A percentile compares a stretch with the other conserved stretches of the same genome.
phyloP scores from a whole-genome alignment of 805 yeast species.

The Hanseniaspora pseudoguilliermondii region DNA sequence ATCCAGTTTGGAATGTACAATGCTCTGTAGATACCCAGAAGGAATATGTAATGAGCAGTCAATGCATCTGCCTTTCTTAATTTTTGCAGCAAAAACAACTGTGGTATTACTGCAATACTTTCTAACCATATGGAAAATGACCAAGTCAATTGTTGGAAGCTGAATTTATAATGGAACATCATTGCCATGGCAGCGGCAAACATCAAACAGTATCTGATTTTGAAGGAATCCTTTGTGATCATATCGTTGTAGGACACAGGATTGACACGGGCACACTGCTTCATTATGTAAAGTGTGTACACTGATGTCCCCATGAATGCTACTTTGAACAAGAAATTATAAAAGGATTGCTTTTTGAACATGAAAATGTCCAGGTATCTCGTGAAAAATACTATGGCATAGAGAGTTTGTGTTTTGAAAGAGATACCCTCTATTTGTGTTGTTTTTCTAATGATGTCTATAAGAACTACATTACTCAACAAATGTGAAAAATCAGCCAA shows the following conservation, averaged over 20 bases:
- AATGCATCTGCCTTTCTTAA: conserved; percentile 79
- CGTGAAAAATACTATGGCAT: conserved; percentile 56
- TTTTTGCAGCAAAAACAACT: conserved; percentile 75
- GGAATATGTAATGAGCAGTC: conserved; percentile 87
- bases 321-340: conserved; percentile 71
- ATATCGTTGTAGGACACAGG: conserved; percentile 39
- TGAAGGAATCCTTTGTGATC: conserved; percentile 62
- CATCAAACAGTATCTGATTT: conserved; percentile 53
- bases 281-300: conserved; percentile 64
- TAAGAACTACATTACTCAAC: conserved; percentile 61
- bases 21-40: conserved; percentile 80
- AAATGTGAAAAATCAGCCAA: conserved; percentile 73
- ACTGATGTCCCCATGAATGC: conserved; percentile 64
- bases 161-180: conserved; percentile 54
- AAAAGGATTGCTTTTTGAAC: conserved; percentile 46
- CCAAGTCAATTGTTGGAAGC: conserved; percentile 61
- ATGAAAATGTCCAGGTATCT: conserved; percentile 52
- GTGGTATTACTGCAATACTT: conserved; percentile 83
- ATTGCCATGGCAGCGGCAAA: conserved; percentile 49
- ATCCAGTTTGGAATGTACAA: conserved; percentile 91
- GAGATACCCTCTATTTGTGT: conserved; percentile 73
- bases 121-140: conserved; percentile 87
- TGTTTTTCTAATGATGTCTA: conserved; percentile 53
- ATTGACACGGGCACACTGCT: conserved; percentile 32
- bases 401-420: conserved; percentile 72